phyloP scores from a whole-genome alignment of 139 green algal species.

The Coccomyxa sp. region DNA sequence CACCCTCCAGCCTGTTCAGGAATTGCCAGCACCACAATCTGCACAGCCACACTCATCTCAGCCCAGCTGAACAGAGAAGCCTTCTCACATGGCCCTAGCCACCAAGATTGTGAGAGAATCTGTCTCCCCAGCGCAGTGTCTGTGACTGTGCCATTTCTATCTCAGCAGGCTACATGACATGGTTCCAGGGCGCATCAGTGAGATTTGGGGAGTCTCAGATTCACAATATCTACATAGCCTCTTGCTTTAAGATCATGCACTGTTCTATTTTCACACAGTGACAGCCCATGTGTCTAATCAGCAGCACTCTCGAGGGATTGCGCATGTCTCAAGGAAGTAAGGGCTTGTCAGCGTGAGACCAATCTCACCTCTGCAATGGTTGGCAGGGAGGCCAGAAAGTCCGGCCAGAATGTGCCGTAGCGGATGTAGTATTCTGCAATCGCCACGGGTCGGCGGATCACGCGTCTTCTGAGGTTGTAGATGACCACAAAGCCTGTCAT shows the following conservation, averaged over 20 bases:
- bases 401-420: background rate
- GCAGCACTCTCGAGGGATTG: background rate
- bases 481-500: slow-evolving; percentile 9
- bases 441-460: background rate
- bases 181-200: too few relatives aligned
- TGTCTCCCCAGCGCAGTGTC: too few relatives aligned
- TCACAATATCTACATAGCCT: too few relatives aligned
- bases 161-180: too few relatives aligned
- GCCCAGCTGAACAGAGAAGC: too few relatives aligned
- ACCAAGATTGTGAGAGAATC: too few relatives aligned
- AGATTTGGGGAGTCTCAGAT: too few relatives aligned
- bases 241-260: background rate
- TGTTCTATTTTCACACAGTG: background rate
- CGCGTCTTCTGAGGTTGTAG: background rate
- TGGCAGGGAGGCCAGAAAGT: background rate
- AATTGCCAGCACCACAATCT: background rate
- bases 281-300: background rate
- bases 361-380: slow-evolving; percentile 3
- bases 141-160: too few relatives aligned
- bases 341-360: background rate
- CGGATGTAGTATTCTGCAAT: slow-evolving; percentile 8
- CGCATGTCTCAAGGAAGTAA: background rate
- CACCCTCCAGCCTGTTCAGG: background rate
- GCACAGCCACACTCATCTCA: too few relatives aligned
- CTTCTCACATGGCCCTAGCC: too few relatives aligned